These are phyloP conservation scores for Emergomyces orientalis DNA, from an alignment of 2,329 filamentous ascomycete species.

Conservation along the genomic window DNA sequence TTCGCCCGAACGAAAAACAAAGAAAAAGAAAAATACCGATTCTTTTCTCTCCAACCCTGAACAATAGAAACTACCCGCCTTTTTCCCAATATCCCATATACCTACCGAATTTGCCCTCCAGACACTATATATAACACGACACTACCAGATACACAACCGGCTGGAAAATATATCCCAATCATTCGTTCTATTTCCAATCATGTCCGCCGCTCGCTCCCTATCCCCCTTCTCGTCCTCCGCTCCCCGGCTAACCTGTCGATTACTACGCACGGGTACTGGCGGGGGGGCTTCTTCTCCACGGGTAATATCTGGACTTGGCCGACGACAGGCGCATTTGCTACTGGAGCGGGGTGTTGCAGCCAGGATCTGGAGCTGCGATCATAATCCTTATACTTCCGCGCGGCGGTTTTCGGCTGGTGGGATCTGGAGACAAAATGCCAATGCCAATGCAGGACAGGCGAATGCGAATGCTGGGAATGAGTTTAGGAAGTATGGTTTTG, in stretches of 20 bases:
- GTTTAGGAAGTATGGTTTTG: conserved; percentile 16
- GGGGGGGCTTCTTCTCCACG: not conserved
- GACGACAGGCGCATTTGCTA: not conserved
- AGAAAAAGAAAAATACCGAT: too few species aligned
- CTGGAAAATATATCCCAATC: not conserved
- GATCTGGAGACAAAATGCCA: not conserved
- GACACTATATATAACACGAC: not conserved
- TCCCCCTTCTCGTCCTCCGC: not conserved
- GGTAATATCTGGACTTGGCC: not conserved
- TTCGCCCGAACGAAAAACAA: too few species aligned
- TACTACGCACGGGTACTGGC: not conserved
- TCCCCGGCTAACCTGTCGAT: not conserved
- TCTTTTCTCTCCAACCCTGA: too few species aligned
- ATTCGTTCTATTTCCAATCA: too few species aligned
- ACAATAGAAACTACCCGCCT: too few species aligned
- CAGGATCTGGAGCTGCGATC: too few species aligned
- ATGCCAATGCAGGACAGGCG: not conserved
- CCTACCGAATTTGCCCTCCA: too few species aligned
- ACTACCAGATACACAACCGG: too few species aligned
- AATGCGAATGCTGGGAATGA: not conserved
- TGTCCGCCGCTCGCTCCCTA: not conserved
- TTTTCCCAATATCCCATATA: too few species aligned
- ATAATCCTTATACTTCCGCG: too few species aligned
- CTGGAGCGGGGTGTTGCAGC: not conserved
- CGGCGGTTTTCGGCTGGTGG: not conserved